These are phyloP conservation scores for Bruguiera parviflora DNA, from an alignment of 345 rosid genomes.

Conservation along the genomic window DNA sequence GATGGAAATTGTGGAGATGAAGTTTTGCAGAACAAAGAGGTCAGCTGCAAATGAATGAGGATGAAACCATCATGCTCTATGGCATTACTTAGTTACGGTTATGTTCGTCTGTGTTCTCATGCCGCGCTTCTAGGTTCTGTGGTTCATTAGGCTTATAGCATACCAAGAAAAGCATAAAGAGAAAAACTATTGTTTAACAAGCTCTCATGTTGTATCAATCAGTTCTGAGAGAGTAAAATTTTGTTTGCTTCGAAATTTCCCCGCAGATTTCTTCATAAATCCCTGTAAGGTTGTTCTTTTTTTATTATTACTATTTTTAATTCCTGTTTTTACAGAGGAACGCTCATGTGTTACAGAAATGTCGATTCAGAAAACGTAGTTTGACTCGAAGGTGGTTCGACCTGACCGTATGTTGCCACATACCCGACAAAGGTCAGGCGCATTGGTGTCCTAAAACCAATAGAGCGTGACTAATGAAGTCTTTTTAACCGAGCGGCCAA, in stretches of 20 bases:
- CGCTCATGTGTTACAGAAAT: neutral
- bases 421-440: neutral
- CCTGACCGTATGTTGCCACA: constrained; percentile 8
- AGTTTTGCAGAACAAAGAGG: constrained; percentile 21
- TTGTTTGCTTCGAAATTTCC: neutral
- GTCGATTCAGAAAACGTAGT: constrained; percentile 3
- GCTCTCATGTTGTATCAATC: neutral
- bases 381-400: constrained; percentile 5
- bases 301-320: neutral
- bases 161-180: neutral
- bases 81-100: neutral
- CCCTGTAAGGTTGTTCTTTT: too few species aligned
- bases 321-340: constrained; percentile 8
- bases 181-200: neutral
- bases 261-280: neutral
- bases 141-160: neutral
- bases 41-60: constrained; percentile 21
- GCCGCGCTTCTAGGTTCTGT: neutral
- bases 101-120: too few species aligned
- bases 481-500: neutral
- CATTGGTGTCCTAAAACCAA: neutral
- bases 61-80: constrained; percentile 8
- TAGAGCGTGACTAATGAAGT: neutral
- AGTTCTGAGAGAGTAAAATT: neutral
- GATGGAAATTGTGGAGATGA: constrained; percentile 4